Evolutionary conservation across 495 filamentous ascomycete genomes (phyloP), one percentile per base, ranked within the genome.

Genomic region (Hypoxylon intermedium): DNA sequence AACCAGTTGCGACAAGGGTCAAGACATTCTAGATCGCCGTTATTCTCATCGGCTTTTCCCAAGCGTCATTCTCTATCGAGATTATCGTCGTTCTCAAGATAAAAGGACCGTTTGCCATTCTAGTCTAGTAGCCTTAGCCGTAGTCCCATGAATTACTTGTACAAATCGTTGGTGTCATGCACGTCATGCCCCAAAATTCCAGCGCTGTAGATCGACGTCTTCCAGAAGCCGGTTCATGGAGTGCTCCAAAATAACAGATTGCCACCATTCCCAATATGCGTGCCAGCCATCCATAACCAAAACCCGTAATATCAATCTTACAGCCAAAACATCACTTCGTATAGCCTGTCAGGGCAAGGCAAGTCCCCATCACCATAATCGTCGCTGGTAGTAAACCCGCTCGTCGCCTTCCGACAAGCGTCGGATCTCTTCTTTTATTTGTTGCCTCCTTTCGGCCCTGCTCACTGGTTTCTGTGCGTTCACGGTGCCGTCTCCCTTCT

Each of bases 341-440:
- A 5, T 13, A 4, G n/a, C n/a, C 13, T 37, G 34, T 13, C 5
- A 37, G 12, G 34, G n/a, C 34, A n/a, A n/a, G 34, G 12, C 12
- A 13, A 13, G 3, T 37, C 30, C n/a, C n/a, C n/a, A n/a, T n/a
- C 52, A 83, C 72, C 73, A 80, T 60, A 79, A 60, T 30, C 79
- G 60, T 44, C 79, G 71, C 47, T 77, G 77, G 53, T 80, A 81
- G 33, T 78, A 77, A 7, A 76, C 74, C 18, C 65, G 71, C 33
- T 73, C 54, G 13, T 71, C 66, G 7, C 72, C 74, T 50, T 75
- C 69, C 7, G 78, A 69, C 31, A 76, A 64, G 48, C 67, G 71
- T 55, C 74, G 60, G 9, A 83, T 78, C 57, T 83, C 77, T 28
- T 81, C 79, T 59, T 79, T 80, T 45, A 83, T 83, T 12, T 69